Evolutionary conservation across 2,329 filamentous ascomycete genomes (phyloP), one percentile per base, ranked within the genome.

Genomic region (Dryadomyces sulphureus): DNA sequence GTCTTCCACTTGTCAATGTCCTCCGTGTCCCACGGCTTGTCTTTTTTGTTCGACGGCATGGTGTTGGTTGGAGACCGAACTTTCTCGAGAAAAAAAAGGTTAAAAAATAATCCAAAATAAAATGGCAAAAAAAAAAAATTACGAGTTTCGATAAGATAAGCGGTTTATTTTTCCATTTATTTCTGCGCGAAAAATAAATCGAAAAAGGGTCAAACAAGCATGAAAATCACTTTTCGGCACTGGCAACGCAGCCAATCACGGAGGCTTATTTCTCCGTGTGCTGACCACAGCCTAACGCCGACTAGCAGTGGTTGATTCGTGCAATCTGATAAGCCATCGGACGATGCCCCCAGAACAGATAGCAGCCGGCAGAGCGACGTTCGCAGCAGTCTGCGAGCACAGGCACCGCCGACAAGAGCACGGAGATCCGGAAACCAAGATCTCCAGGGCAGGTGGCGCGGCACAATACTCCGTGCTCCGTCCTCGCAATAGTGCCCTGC

Each of bases 1-100:
- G 89, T 68, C 78, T 88, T 90, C 88, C 88, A 96, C 63, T 95
- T 94, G 67, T 96, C 90, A 53, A 96, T 86, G 58, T 95, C 92
- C 52, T 94, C 89, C 47, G 89, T 94, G 58, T 95, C 89, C 89
- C 89, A 93, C 46, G 87, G 84, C 64, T 94, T 94, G 3, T 93
- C 86, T 54, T 77, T 82, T 66, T 94, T 79, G 53, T 83, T 94
- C 25, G 86, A 92, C 52, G 88, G 87, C 88, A 94, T 88, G 25
- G 46, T 56, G 50, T 14, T 20, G 27, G 45, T 4, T 19, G 35
- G 35, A 38, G n/a, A n/a, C n/a, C n/a, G 27, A 30, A 7, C 27
- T 14, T 30, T 35, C 16, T 14, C 32, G 16, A 20, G 21, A 30
- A 14, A 12, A 14, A 17, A 41, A 35, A 36, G n/a, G 20, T 5